Evolutionary conservation across 2,329 filamentous ascomycete genomes (phyloP).

Genomic region (Arthrinium puccinioides): DNA sequence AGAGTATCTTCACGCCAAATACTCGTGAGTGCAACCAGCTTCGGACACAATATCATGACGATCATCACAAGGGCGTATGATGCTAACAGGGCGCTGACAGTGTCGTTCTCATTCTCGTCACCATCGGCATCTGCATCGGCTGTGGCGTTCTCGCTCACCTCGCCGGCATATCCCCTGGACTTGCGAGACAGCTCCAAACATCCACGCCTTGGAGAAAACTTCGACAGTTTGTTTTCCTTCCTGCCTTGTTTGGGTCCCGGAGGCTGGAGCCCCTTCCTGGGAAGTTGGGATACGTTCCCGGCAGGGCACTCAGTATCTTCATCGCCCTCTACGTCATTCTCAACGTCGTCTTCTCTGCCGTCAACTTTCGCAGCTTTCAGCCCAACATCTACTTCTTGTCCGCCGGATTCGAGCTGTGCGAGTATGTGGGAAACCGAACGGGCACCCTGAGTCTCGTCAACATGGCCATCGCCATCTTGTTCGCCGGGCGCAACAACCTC

Average conservation of each 20-base stretch:
- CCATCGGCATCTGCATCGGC: slow-evolving; percentile 11
- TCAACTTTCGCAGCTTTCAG: slow-evolving; percentile 10
- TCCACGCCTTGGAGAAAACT: slow-evolving; percentile 6
- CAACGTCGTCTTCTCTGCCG: slow-evolving; percentile 11
- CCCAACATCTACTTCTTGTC: slow-evolving; percentile 11
- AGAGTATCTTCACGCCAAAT: slow-evolving; percentile 20
- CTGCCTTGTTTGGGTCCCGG: slow-evolving; percentile 8
- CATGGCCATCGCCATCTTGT: slow-evolving; percentile 17
- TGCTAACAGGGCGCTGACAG: too few relatives aligned
- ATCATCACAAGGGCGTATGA: too few relatives aligned
- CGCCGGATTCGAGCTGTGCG: slow-evolving; percentile 2
- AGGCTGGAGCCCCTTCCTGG: slow-evolving; percentile 10
- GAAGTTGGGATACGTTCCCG: slow-evolving; percentile 10
- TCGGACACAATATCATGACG: too few relatives aligned
- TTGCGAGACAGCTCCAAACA: slow-evolving; percentile 4
- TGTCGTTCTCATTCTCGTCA: slow-evolving; percentile 10
- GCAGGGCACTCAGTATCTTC: slow-evolving; percentile 8
- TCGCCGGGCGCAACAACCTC: slow-evolving; percentile 20
- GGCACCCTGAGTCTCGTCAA: slow-evolving; percentile 18
- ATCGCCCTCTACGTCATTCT: slow-evolving; percentile 9
- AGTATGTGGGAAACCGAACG: slow-evolving; percentile 22
- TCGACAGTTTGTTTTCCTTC: slow-evolving; percentile 8
- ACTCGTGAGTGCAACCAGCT: slow-evolving; percentile 15
- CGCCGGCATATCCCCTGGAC: slow-evolving; percentile 4
- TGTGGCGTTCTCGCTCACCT: slow-evolving; percentile 11